A percentile compares a stretch with the other conserved stretches of the same genome.
Evolutionary conservation across 78 protist species (phyloP).

Genomic region (Andalucia godoyi): DNA sequence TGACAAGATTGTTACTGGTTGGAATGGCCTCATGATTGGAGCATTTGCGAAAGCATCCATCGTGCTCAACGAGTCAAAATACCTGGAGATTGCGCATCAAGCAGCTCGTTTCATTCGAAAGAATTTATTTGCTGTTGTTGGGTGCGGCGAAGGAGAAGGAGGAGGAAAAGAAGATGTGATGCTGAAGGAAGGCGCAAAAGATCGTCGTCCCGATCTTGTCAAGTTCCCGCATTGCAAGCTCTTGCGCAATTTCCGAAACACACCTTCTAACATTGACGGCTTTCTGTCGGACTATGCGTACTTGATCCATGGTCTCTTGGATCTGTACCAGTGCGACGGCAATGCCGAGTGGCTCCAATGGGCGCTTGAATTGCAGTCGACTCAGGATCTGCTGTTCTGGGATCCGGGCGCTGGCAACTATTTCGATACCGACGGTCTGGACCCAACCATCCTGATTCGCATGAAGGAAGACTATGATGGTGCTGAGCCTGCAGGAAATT

Average conservation of each 20-base stretch:
- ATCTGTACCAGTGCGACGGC: constrained; percentile 12
- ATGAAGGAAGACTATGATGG: constrained; percentile 21
- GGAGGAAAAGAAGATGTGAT: too few relatives aligned
- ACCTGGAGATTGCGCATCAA: constrained; percentile 10
- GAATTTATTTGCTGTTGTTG: constrained; percentile 10
- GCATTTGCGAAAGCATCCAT: constrained; percentile 29
- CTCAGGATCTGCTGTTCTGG: background rate
- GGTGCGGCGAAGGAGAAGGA: background rate
- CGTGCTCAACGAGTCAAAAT: background rate
- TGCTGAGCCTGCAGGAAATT: constrained; percentile 21
- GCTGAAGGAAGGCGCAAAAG: too few relatives aligned
- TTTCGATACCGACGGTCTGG: constrained; percentile 8
- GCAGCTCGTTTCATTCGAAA: constrained; percentile 27
- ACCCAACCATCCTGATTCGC: background rate
- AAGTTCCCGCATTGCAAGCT: background rate
- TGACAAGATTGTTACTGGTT: constrained; percentile 51
- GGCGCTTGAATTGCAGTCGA: constrained; percentile 10
- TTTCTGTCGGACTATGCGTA: constrained; percentile 52
- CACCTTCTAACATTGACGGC: constrained; percentile 28
- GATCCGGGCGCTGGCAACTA: constrained; percentile 9
- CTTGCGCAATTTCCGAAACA: constrained; percentile 33
- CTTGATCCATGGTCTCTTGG: constrained; percentile 44
- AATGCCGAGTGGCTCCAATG: constrained; percentile 1
- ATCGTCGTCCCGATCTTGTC: too few relatives aligned
- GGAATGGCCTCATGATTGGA: constrained; percentile 63